Conservation (phyloP, 2,329 filamentous ascomycete species). For the Aspergillus sp. region DNA sequence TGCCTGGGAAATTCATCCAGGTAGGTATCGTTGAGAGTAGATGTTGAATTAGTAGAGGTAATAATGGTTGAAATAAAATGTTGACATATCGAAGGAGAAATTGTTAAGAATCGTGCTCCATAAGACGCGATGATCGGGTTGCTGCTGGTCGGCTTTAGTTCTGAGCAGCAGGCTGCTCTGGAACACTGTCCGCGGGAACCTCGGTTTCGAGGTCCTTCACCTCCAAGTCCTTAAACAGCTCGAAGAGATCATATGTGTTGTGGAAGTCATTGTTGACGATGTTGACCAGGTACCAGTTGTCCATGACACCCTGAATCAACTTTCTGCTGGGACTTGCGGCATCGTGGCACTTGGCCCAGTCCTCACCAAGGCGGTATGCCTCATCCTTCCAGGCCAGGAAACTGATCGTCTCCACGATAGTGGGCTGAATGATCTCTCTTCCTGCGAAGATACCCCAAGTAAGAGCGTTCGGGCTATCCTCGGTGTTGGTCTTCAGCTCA, state of each 20-base stretch:
- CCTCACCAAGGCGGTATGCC: conserved; percentile 83
- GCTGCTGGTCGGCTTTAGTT: conserved; percentile 11
- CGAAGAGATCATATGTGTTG: conserved; percentile 72
- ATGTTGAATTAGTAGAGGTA: conserved; percentile 31
- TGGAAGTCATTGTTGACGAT: conserved; percentile 99
- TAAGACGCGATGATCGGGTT: not conserved
- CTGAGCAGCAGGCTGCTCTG: conserved; percentile 19
- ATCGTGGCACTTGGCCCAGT: conserved; percentile 92
- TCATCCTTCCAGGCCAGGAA: conserved; percentile 99
- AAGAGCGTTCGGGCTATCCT: conserved; percentile 87
- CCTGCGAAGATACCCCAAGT: conserved; percentile 99
- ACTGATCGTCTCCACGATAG: conserved; percentile 96
- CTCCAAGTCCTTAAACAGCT: conserved; percentile 71
- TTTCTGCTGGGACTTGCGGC: conserved; percentile 69
- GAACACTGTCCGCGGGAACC: conserved; percentile 13
- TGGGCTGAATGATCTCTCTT: conserved; percentile 98
- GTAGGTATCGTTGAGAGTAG: conserved; percentile 32
- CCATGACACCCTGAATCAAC: conserved; percentile 77
- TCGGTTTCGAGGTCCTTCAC: conserved; percentile 34
- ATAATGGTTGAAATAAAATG: conserved; percentile 11
- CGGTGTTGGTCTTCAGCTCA: conserved; percentile 76
- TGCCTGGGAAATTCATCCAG: conserved; percentile 8
- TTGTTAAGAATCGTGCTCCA: conserved; percentile 3
- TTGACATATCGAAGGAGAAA: conserved; percentile 4
- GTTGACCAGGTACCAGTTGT: conserved; percentile 89